Conservation (phyloP, 2,329 filamentous ascomycete genomes). For the Aspergillus alliaceus region DNA sequence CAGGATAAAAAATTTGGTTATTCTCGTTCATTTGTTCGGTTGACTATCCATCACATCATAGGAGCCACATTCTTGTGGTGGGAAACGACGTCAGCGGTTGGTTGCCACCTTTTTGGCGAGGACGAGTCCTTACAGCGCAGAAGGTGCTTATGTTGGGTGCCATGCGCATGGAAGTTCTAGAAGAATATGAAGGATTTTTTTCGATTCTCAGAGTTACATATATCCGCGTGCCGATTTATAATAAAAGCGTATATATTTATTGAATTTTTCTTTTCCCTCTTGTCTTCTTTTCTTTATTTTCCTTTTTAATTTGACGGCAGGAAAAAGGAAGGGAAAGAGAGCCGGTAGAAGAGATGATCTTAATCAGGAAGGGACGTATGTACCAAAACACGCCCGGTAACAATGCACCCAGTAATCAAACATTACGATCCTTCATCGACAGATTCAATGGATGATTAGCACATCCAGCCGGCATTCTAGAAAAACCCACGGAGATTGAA, state of each 20-base stretch:
- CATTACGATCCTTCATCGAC: not conserved
- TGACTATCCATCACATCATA: constrained; percentile 8
- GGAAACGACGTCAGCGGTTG: constrained; percentile 9
- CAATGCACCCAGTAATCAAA: not conserved
- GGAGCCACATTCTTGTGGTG: not conserved
- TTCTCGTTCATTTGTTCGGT: constrained; percentile 1
- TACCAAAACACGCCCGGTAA: not conserved
- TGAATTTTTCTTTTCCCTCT: too few species aligned
- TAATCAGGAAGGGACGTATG: not conserved
- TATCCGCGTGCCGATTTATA: not conserved
- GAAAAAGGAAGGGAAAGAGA: not conserved
- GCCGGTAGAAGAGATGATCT: not conserved
- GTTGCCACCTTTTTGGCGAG: constrained; percentile 4
- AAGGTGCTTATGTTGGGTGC: not conserved
- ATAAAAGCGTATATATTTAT: too few species aligned
- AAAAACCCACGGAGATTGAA: constrained; percentile 11
- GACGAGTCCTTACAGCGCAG: not conserved
- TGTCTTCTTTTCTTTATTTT: too few species aligned
- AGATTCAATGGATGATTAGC: not conserved
- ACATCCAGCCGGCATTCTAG: constrained; percentile 16
- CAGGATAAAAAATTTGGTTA: not conserved
- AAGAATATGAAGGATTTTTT: not conserved
- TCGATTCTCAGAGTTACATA: not conserved
- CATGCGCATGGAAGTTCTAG: constrained; percentile 12
- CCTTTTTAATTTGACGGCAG: too few species aligned